Evolutionary conservation across 2,329 filamentous ascomycete species (phyloP).

Genomic region (Huntiella moniliformis): DNA sequence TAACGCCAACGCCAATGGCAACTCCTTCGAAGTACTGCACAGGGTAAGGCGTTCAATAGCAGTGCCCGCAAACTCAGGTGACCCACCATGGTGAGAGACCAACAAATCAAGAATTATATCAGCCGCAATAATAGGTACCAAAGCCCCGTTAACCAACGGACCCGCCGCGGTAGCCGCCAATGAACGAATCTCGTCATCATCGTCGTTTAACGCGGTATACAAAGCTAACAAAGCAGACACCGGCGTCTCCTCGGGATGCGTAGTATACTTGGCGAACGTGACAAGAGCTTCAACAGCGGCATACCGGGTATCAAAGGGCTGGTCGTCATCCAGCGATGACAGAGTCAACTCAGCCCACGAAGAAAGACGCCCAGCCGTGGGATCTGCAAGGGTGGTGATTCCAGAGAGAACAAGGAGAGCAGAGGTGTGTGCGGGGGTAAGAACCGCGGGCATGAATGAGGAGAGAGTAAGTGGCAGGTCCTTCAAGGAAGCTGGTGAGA

Average conservation of each 20-base stretch:
- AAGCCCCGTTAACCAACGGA: constrained; percentile 21
- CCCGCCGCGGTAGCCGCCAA: constrained; percentile 34
- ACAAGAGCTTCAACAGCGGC: constrained; percentile 37
- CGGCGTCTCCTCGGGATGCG: constrained; percentile 17
- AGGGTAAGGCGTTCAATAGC: constrained; percentile 26
- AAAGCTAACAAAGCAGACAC: constrained; percentile 44
- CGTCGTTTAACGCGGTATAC: constrained; percentile 67
- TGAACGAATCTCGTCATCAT: constrained; percentile 74
- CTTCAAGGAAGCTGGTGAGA: not conserved
- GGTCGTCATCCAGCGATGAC: constrained; percentile 28
- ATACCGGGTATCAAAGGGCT: constrained; percentile 45
- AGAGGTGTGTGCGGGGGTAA: constrained; percentile 8
- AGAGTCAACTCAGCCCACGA: constrained; percentile 33
- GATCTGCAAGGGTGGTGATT: constrained; percentile 10
- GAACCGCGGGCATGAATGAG: constrained; percentile 2
- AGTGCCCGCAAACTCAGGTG: constrained; percentile 12
- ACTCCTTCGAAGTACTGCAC: constrained; percentile 20
- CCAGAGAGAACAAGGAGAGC: constrained; percentile 8
- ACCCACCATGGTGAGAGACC: constrained; percentile 19
- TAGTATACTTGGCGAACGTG: constrained; percentile 25
- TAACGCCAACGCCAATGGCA: constrained; percentile 24
- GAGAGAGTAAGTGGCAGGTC: constrained; percentile 2
- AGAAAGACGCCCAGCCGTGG: constrained; percentile 12
- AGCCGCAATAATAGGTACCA: constrained; percentile 30
- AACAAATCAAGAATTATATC: constrained; percentile 22